Conservation (phyloP, 176 grass and related monocot genomes). For the Themeda triandra region DNA sequence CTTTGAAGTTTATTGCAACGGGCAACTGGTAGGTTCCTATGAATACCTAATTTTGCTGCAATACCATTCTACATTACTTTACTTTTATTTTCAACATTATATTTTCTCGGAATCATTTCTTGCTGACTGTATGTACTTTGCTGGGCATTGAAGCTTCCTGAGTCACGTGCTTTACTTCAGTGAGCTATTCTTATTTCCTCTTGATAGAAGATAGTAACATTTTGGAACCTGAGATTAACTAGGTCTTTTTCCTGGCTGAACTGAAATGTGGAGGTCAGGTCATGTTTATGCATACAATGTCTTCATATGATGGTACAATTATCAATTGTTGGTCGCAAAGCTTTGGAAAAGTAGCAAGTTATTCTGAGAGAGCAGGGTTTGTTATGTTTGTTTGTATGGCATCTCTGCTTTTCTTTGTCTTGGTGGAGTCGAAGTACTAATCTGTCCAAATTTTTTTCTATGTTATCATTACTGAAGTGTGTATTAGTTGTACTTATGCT, state of each 20-base stretch:
- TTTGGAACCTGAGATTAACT: background rate
- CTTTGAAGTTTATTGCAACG: slow-evolving; percentile 96
- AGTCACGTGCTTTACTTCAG: background rate
- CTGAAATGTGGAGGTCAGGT: background rate
- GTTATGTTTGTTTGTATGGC: background rate
- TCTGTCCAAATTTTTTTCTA: background rate
- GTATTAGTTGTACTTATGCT: background rate
- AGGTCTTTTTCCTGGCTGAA: background rate
- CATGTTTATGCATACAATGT: background rate
- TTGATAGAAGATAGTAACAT: background rate
- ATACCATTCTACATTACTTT: background rate
- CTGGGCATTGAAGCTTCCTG: background rate
- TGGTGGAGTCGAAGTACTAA: background rate
- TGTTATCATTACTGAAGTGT: background rate
- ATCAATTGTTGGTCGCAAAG: background rate
- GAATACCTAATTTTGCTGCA: slow-evolving; percentile 2
- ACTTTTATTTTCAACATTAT: background rate
- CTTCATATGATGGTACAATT: background rate
- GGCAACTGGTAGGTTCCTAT: slow-evolving; percentile 71
- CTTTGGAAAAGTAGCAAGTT: background rate
- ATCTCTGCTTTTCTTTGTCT: background rate
- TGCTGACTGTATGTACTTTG: background rate
- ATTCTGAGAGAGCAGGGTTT: background rate
- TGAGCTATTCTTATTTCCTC: background rate
- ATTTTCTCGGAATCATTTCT: background rate